Base-by-base conservation (phyloP, 331 rosid species). In the Acacia pycnantha region DNA sequence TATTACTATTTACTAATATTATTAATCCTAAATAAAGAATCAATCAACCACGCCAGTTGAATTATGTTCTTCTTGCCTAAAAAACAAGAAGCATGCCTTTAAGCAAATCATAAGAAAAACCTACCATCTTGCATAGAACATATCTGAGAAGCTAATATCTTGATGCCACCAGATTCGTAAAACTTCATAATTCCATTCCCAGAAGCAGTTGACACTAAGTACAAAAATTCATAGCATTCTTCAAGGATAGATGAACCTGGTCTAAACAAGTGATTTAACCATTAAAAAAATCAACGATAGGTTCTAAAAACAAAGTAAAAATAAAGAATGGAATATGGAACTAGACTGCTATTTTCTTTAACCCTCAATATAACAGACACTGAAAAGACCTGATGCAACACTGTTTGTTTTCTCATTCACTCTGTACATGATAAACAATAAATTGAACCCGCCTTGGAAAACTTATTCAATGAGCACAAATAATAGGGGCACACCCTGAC, bases 181-280 rank as follows among this genome's bases (percentile, higher is more conserved):
- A 94, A 87, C 68, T 8, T 84, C 81, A 33, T 22, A 64, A 90
- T 70, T 77, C 94, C 98, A 81, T 79, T 87, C 78, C 79, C 94
- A 61, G 99, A 88, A 41, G 97, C 82, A 62, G 89, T 84, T 51
- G 91, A 88, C 48, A 91, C 94, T 80, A 95, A 83, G 88, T 92
- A 93, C 16, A 95, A 78, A 89, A 93, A 90, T 85, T 95, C 98
- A 67, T 81, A 92, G 85, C 98, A 91, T 74, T 95, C 98, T 84
- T 87, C 93, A 18, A 88, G 86, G 77, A 85, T 86, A 27, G 94
- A 85, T 13, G 86, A 85, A 40, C 89, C 89, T 59, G 92, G 81
- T 77, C 99, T 95, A 86, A 78, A 87, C 70, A 83, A 76, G 82
- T 81, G 26, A 70, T 73, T 79, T 40, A 67, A 27, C 16, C 6